Percentiles rank a stretch among this genome's conserved stretches.
phyloP scores from a whole-genome alignment of 2,329 filamentous ascomycete species.

The Pseudocercospora fuligena region DNA sequence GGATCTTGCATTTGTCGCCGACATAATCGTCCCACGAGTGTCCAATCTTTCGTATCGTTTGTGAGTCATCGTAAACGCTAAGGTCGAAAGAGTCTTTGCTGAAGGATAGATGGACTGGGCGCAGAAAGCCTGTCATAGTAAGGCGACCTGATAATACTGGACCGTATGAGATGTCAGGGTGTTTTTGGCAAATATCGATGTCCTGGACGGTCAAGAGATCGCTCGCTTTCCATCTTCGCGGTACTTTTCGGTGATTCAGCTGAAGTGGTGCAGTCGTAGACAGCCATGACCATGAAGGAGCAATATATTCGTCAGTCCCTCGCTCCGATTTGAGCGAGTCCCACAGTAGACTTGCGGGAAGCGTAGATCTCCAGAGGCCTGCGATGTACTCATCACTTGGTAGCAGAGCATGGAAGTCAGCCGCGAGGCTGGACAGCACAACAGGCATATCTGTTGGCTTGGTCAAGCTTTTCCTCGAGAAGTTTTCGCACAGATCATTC shows the following conservation, averaged over 20 bases:
- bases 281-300: conserved; percentile 13
- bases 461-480: not conserved
- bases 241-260: conserved; percentile 1
- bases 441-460: conserved; percentile 12
- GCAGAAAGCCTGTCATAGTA: conserved; percentile 3
- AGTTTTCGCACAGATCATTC: conserved; percentile 6
- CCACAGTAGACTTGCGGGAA: conserved; percentile 1
- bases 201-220: conserved; percentile 4
- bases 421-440: conserved; percentile 1
- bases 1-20: conserved; percentile 2
- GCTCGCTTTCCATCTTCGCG: not conserved
- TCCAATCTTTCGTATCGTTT: conserved; percentile 6
- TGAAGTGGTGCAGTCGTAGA: not conserved
- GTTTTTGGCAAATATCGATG: not conserved
- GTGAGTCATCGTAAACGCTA: conserved; percentile 10
- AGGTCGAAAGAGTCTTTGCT: not conserved
- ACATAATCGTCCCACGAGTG: not conserved
- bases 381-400: conserved; percentile 1
- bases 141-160: not conserved
- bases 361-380: not conserved
- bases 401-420: conserved; percentile 5
- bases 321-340: not conserved
- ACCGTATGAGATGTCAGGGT: not conserved
- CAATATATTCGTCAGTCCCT: not conserved
- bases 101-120: not conserved